Percentiles rank a stretch among this genome's conserved stretches.
Conservation (phyloP, 805 yeast species). For the Torulaspora delbrueckii region DNA sequence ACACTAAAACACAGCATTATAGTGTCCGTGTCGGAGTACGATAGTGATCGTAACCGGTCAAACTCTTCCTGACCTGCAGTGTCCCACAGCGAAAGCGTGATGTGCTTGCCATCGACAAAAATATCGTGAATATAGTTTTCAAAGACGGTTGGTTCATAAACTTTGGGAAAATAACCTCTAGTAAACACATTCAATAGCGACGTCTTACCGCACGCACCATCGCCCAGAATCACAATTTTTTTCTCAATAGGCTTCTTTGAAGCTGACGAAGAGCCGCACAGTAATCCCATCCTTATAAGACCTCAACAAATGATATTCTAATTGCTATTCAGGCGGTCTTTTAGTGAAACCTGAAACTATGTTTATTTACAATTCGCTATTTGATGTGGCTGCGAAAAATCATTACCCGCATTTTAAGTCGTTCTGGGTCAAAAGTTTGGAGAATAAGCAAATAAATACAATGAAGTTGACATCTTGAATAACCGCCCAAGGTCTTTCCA, state of each 20-base stretch:
- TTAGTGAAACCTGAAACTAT: not conserved
- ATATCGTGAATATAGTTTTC: conserved; percentile 97
- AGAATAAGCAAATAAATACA: not conserved
- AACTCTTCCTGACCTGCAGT: conserved; percentile 99
- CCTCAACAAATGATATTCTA: not conserved
- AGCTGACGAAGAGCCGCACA: conserved; percentile 32
- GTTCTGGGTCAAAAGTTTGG: not conserved
- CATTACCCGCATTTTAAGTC: not conserved
- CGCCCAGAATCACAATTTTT: conserved; percentile 90
- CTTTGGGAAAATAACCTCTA: conserved; percentile 96
- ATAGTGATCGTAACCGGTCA: conserved; percentile 85
- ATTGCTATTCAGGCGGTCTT: not conserved
- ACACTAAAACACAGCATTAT: conserved; percentile 94
- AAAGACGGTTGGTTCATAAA: conserved; percentile 96
- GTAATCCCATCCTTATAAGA: conserved; percentile 14
- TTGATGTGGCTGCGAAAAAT: conserved; percentile 5
- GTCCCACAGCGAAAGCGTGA: conserved; percentile 93
- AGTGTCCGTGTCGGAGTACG: conserved; percentile 94
- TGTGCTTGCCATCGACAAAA: conserved; percentile 88
- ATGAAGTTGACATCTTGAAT: not conserved
- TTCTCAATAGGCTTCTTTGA: conserved; percentile 58
- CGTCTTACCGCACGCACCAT: conserved; percentile 98
- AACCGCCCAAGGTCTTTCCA: not conserved
- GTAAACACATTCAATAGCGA: conserved; percentile 92
- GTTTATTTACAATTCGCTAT: conserved; percentile 1